Percentiles rank a stretch among this genome's conserved stretches.
Conservation (phyloP, 257 asterid genomes). For the Leonotis leonurus region DNA sequence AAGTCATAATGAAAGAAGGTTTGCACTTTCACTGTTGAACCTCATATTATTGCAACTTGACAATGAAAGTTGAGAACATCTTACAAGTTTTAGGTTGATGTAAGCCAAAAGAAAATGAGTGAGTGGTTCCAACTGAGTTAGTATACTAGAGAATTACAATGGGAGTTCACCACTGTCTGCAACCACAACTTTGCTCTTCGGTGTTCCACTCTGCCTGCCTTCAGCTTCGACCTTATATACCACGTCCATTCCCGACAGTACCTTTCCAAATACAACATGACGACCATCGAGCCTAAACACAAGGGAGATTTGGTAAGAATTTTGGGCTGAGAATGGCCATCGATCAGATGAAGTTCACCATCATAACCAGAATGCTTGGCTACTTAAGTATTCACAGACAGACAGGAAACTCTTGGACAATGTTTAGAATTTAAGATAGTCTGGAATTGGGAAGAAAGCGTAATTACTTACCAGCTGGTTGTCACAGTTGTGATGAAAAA, state of each 20-base stretch:
- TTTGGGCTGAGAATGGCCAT: neutral
- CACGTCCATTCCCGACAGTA: constrained; percentile 91
- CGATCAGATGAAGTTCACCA: neutral
- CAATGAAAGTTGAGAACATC: neutral
- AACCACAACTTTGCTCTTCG: constrained; percentile 61
- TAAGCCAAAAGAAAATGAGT: neutral
- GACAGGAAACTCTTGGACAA: neutral
- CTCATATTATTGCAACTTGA: neutral
- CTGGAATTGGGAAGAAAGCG: neutral
- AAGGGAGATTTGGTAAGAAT: neutral
- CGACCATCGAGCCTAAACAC: constrained; percentile 74
- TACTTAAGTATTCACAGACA: neutral
- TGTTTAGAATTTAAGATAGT: neutral
- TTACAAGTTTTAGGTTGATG: neutral
- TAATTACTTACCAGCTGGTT: constrained; percentile 64
- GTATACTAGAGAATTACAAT: constrained; percentile 12
- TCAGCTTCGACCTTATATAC: constrained; percentile 97
- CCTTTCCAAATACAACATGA: constrained; percentile 93
- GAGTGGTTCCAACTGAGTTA: neutral
- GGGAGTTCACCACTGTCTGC: constrained; percentile 83
- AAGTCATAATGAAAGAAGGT: neutral
- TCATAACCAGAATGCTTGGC: neutral
- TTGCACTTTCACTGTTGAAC: neutral
- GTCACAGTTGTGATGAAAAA: constrained; percentile 98
- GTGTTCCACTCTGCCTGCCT: constrained; percentile 72